phyloP scores from a whole-genome alignment of 2,329 filamentous ascomycete species.

The Chaetomium strumarium region DNA sequence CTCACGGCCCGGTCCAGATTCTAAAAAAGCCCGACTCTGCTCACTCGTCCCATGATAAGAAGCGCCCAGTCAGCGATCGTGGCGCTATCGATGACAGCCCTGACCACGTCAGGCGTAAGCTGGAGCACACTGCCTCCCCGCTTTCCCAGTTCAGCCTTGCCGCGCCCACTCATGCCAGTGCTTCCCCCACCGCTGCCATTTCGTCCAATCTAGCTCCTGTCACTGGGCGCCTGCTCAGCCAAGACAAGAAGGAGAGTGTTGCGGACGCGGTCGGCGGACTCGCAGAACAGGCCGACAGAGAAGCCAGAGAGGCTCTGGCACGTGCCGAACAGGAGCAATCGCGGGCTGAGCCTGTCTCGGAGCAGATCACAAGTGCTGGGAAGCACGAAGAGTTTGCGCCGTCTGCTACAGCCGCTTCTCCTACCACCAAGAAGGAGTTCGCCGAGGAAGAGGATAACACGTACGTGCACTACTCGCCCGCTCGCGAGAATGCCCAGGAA shows the following conservation, averaged over 20 bases:
- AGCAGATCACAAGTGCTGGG: slow-evolving; percentile 45
- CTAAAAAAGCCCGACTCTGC: slow-evolving; percentile 44
- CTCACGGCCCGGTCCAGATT: slow-evolving; percentile 39
- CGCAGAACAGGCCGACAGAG: slow-evolving; percentile 45
- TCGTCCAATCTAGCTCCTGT: background rate
- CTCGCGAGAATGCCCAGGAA: slow-evolving; percentile 47
- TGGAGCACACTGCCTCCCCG: slow-evolving; percentile 29
- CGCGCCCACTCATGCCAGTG: slow-evolving; percentile 3
- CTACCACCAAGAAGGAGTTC: slow-evolving; percentile 47
- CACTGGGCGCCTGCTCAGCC: slow-evolving; percentile 9
- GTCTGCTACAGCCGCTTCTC: slow-evolving; percentile 41
- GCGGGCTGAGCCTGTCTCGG: slow-evolving; percentile 43
- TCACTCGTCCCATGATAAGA: slow-evolving; percentile 37
- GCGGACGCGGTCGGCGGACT: slow-evolving; percentile 63
- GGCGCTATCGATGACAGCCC: slow-evolving; percentile 39
- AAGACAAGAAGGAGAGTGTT: slow-evolving; percentile 56
- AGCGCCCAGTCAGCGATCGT: slow-evolving; percentile 36
- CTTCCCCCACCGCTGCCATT: slow-evolving; percentile 12
- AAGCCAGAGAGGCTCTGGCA: slow-evolving; percentile 60
- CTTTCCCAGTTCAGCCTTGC: slow-evolving; percentile 20
- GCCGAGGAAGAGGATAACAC: slow-evolving; percentile 48
- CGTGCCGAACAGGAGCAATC: slow-evolving; percentile 46
- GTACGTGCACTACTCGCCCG: slow-evolving; percentile 47
- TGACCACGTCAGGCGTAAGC: slow-evolving; percentile 33
- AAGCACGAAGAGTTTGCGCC: slow-evolving; percentile 50